Evolutionary conservation across 1,139 yeast genomes (phyloP).

Genomic region (Entelexis paramagnoliae): DNA sequence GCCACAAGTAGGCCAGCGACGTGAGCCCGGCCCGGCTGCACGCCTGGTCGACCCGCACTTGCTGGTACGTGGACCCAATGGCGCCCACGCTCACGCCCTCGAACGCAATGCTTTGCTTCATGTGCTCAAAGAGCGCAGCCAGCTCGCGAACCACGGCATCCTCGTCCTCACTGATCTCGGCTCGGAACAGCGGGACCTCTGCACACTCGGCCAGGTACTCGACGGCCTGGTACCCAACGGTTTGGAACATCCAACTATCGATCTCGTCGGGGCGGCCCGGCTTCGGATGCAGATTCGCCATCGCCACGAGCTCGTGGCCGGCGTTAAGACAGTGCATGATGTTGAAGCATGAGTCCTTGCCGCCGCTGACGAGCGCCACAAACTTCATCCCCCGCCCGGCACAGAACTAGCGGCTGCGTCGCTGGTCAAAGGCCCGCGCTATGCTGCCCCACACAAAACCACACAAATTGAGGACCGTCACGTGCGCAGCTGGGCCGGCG

Average conservation of each 20-base stretch:
- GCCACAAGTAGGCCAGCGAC: conserved; percentile 78
- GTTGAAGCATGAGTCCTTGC: conserved; percentile 89
- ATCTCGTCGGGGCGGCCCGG: conserved; percentile 43
- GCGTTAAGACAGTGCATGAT: conserved; percentile 69
- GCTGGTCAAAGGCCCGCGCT: too few species aligned
- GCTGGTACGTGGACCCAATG: conserved; percentile 80
- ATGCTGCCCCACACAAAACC: too few species aligned
- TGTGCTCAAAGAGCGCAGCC: conserved; percentile 39
- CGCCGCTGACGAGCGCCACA: conserved; percentile 87
- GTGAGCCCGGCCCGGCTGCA: conserved; percentile 62
- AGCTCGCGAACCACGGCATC: conserved; percentile 56
- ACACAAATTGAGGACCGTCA: too few species aligned
- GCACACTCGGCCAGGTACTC: conserved; percentile 56
- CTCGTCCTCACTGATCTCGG: conserved; percentile 54
- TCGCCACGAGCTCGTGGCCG: conserved; percentile 75
- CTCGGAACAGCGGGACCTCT: conserved; percentile 69
- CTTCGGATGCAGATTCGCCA: conserved; percentile 74
- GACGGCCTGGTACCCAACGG: conserved; percentile 87
- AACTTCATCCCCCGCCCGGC: conserved; percentile 65
- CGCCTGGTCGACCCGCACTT: conserved; percentile 86
- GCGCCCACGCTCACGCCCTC: conserved; percentile 94
- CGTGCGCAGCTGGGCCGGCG: too few species aligned
- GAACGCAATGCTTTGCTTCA: conserved; percentile 52
- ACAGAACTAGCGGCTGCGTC: too few species aligned
- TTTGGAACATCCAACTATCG: conserved; percentile 95